Evolutionary conservation across 192 early-diverging fungal species (phyloP), one percentile per base, ranked within the genome.

Genomic region (Rhizoclosmatium globosum): DNA sequence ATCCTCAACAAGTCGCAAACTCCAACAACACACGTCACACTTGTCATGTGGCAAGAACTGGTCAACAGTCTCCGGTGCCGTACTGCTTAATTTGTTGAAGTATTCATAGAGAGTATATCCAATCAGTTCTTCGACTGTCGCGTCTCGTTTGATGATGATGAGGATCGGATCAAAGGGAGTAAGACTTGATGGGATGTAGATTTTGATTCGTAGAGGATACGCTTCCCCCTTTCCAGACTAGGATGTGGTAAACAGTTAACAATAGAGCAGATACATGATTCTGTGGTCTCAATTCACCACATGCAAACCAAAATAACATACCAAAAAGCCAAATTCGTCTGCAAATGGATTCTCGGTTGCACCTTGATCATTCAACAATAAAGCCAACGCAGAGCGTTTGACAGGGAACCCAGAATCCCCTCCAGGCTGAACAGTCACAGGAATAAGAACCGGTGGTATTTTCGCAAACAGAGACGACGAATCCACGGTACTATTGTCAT

Each of bases 71-170:
- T 64, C 62, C 7, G 62, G 7, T 7, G 62, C 21, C 11, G 7
- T 64, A 21, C 62, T 64, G 44, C 73, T 74, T 6, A 74, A 17
- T 50, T 62, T 74, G 60, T 95, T 92, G 46, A 93, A 86, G 83
- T 98, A 97, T 79, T 95, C 93, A 80, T 93, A 95, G 13, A 99
- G 87, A 3, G 92, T 89, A 74, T 93, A 97, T 3, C 98, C 98
- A 82, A 99, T 98, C 2, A 94, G 92, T 62, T 99, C 95, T 74
- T 98, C 95, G 2, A 98, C 95, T 23, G 89, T 91, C 15, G 95
- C 95, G 45, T 93, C 91, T 2, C 89, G 84, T 45, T 92, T 92
- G 17, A 98, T 93, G 2, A 88, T 85, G 13, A 99, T 83, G 3
- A 83, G 82, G 53, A 96, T 62, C 2, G 86, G 86, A 21, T 80